phyloP scores from a whole-genome alignment of 2,329 filamentous ascomycete genomes.

The Sarocladiaceae sp. region DNA sequence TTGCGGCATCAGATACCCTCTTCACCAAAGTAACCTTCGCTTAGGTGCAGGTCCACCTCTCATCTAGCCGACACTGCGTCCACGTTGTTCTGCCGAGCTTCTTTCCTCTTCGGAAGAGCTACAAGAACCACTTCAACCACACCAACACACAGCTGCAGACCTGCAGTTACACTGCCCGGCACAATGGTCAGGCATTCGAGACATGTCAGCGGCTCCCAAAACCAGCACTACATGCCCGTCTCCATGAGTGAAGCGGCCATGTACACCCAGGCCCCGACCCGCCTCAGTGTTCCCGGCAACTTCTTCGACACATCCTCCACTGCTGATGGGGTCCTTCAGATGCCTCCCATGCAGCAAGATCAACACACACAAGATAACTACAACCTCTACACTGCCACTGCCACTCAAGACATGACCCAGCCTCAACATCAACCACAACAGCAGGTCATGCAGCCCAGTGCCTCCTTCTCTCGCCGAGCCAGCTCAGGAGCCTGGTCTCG shows the following conservation, averaged over 20 bases:
- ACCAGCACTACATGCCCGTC: constrained; percentile 31
- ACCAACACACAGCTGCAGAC: background rate
- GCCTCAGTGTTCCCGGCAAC: constrained; percentile 17
- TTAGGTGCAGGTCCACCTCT: constrained; percentile 6
- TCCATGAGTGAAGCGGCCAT: constrained; percentile 31
- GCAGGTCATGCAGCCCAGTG: constrained; percentile 22
- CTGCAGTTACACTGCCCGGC: background rate
- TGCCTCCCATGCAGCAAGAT: constrained; percentile 26
- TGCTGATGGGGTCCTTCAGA: constrained; percentile 17
- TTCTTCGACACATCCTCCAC: constrained; percentile 34
- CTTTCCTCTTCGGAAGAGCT: background rate
- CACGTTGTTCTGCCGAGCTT: constrained; percentile 10
- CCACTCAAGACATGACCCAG: constrained; percentile 2
- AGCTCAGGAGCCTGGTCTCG: constrained; percentile 65
- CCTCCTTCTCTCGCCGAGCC: constrained; percentile 38
- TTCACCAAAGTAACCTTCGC: background rate
- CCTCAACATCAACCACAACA: constrained; percentile 17
- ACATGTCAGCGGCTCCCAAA: constrained; percentile 9
- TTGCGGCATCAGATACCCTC: background rate
- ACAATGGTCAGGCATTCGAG: constrained; percentile 10
- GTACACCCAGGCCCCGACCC: constrained; percentile 25
- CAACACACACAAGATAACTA: constrained; percentile 25
- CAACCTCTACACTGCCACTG: constrained; percentile 37
- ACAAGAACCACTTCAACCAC: background rate
- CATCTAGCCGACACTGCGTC: too few relatives aligned